Conservation (phyloP, 345 rosid genomes). For the Tarenaya hassleriana region DNA sequence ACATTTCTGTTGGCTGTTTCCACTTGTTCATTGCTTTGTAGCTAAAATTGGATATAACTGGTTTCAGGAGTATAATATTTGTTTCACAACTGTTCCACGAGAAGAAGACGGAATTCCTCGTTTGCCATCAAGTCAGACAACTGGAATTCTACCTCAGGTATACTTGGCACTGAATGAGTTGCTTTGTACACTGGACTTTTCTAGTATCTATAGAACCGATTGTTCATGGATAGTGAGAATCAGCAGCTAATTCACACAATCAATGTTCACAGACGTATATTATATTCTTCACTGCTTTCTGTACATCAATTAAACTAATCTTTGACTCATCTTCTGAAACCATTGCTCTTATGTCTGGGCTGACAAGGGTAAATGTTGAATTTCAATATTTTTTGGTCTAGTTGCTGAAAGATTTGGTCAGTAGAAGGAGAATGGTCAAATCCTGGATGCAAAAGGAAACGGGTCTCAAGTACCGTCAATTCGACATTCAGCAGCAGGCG, state of each 20-base stretch:
- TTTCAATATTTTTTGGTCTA: conserved; percentile 31
- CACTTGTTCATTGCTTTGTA: conserved; percentile 2
- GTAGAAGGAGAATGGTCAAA: conserved; percentile 82
- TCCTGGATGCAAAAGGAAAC: conserved; percentile 71
- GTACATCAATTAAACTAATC: conserved; percentile 12
- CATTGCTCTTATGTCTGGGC: conserved; percentile 1
- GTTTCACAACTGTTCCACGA: conserved; percentile 92
- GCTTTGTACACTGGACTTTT: conserved; percentile 9
- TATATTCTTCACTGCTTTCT: conserved; percentile 17
- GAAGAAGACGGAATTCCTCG: conserved; percentile 67
- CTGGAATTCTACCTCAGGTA: conserved; percentile 96
- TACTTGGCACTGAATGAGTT: conserved; percentile 8
- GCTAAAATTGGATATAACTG: conserved; percentile 8
- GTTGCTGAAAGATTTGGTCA: conserved; percentile 87
- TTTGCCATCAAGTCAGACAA: conserved; percentile 60
- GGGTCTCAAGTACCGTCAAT: conserved; percentile 77
- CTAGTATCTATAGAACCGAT: not conserved
- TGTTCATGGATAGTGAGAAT: conserved; percentile 1
- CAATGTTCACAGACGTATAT: conserved; percentile 16
- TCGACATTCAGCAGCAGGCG: conserved; percentile 97
- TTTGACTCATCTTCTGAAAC: conserved; percentile 7
- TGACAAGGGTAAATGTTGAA: conserved; percentile 15
- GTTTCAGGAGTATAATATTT: conserved; percentile 87
- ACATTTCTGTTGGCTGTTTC: conserved; percentile 17
- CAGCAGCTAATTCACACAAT: not conserved